Evolutionary conservation across 148 eudicot species (phyloP), one percentile per base, ranked within the genome.

Genomic region (Limonium bicolor): DNA sequence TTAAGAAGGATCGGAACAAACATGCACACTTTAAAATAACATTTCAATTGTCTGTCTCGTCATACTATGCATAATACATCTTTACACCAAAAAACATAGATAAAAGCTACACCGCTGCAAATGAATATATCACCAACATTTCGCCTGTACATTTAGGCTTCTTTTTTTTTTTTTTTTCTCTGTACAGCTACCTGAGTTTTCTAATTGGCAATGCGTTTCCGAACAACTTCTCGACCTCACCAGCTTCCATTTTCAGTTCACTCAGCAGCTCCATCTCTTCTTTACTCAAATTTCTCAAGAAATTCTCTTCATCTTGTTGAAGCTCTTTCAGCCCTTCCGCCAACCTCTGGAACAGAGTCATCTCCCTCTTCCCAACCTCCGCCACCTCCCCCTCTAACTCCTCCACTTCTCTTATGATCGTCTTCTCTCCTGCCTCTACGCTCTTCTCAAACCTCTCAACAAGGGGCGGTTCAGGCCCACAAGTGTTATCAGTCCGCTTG

Each of bases 381-480:
- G 75, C 95, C 9, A 88, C 83, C 53, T 88, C 87, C 43, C 18
- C 80, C 58, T 83, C 94, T 29, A 90, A 58, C 53, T 77, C 58
- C 49, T 84, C 93, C 1, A 78, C 95, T 65, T 90, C 97, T 48
- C 71, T 71, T 37, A 78, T 50, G 27, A 84, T 78, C 2, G 67
- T 62, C 62, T 53, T 82, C 53, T 85, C 99, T 19, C 88, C 95
- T 56, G 68, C 94, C 52, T 80, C 99, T 44, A 82, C 99, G 19
- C 61, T 75, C 67, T 73, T 90, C 76, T 90, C 99, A 36, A 90
- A 36, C 47, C 99, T 68, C 78, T 90, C 95, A 2, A 73, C 85
- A 6, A 90, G 69, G 6, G 99, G 88, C 45, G 99, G 95, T 63
- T 90, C 95, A 0, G 94, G 94, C 20, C 95, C 95, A 60, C 99